phyloP scores from a whole-genome alignment of 768 basidiomycete genomes.

The Trametes villosa region DNA sequence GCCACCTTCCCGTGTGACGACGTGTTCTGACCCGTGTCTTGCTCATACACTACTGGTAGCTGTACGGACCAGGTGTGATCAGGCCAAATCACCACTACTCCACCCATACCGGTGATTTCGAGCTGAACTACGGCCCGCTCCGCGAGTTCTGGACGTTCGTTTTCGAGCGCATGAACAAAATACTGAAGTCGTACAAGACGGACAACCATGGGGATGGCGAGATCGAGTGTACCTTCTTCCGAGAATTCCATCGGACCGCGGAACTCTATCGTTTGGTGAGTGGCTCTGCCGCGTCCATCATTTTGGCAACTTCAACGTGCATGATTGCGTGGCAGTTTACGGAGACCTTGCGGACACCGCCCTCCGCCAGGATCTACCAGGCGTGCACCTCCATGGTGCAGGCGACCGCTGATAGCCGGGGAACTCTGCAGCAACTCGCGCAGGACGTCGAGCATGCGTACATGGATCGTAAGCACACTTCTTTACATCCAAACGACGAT shows the following conservation, averaged over 20 bases:
- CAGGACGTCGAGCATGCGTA: not conserved
- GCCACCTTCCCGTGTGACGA: no score
- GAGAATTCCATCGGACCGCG: conserved; percentile 26
- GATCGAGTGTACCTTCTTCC: conserved; percentile 35
- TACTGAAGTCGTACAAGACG: conserved; percentile 33
- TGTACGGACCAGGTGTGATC: conserved; percentile 37
- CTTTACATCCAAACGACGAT: no score
- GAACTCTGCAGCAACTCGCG: conserved; percentile 1
- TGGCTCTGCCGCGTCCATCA: not conserved
- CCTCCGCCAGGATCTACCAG: not conserved
- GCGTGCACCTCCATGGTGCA: not conserved
- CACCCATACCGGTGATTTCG: conserved; percentile 33
- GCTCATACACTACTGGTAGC: conserved; percentile 26
- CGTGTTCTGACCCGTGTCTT: not conserved
- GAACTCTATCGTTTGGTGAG: conserved; percentile 22
- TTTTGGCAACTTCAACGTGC: not conserved
- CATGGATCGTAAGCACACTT: not conserved
- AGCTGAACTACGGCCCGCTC: conserved; percentile 40
- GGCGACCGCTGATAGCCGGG: not conserved
- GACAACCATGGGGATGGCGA: conserved; percentile 35
- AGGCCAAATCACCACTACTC: conserved; percentile 44
- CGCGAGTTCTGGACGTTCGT: conserved; percentile 42
- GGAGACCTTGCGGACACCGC: not conserved
- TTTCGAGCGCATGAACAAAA: conserved; percentile 37
- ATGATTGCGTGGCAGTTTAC: not conserved